Percentiles rank a stretch among this genome's conserved stretches.
Conservation (phyloP, 1,284 basidiomycete species). For the Somion occarium region DNA sequence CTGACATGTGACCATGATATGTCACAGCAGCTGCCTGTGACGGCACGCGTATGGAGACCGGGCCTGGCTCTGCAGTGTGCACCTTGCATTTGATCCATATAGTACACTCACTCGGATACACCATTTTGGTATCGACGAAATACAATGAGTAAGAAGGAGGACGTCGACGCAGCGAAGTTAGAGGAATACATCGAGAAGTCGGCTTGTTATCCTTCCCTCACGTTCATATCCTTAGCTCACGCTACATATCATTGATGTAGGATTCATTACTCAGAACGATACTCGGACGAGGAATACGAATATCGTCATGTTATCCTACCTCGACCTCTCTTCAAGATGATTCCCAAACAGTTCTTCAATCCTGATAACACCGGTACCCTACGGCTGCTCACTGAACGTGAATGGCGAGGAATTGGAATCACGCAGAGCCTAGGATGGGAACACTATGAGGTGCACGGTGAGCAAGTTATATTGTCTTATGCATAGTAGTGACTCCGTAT, state of each 20-base stretch:
- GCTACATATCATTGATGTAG: slow-evolving; percentile 31
- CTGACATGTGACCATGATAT: neutral
- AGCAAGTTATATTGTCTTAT: too few relatives aligned
- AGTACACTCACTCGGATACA: neutral
- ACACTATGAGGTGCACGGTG: slow-evolving; percentile 95
- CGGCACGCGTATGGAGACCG: neutral
- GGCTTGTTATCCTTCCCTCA: slow-evolving; percentile 11
- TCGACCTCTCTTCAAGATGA: slow-evolving; percentile 81
- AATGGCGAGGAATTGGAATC: slow-evolving; percentile 96
- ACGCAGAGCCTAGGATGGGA: slow-evolving; percentile 96
- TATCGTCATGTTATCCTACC: slow-evolving; percentile 93
- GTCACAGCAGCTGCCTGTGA: neutral
- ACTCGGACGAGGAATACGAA: slow-evolving; percentile 78
- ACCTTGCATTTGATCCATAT: too few relatives aligned
- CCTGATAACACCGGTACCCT: slow-evolving; percentile 76
- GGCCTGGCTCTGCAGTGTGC: neutral
- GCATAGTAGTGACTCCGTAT: too few relatives aligned
- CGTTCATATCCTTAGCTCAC: slow-evolving; percentile 13
- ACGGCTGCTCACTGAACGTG: slow-evolving; percentile 78
- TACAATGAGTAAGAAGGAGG: slow-evolving; percentile 16
- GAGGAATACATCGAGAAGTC: slow-evolving; percentile 52
- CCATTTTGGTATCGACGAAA: neutral
- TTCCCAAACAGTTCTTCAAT: slow-evolving; percentile 81
- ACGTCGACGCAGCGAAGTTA: slow-evolving; percentile 38
- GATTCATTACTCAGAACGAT: slow-evolving; percentile 82